Evolutionary conservation across 2,329 filamentous ascomycete species (phyloP).

Genomic region (Aspergillus sp.): DNA sequence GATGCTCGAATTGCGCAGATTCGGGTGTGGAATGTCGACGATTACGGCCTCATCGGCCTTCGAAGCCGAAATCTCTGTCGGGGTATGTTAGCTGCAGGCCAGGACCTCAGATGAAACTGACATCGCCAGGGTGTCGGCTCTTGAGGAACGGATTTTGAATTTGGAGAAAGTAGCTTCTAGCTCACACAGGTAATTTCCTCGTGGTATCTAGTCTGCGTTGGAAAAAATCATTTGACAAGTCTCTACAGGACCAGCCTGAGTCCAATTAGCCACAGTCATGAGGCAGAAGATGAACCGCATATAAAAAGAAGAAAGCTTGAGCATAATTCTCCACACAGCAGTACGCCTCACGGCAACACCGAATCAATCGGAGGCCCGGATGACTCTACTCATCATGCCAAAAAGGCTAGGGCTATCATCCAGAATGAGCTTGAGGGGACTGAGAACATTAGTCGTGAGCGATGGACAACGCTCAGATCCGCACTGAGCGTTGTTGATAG

Average conservation of each 20-base stretch:
- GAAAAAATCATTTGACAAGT: not conserved
- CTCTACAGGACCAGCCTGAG: not conserved
- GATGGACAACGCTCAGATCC: conserved; percentile 19
- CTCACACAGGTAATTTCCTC: not conserved
- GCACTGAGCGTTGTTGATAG: conserved; percentile 22
- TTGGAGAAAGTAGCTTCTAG: not conserved
- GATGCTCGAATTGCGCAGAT: conserved; percentile 27
- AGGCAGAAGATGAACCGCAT: not conserved
- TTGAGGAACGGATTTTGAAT: not conserved
- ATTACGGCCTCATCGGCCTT: conserved; percentile 2
- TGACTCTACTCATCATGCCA: conserved; percentile 24
- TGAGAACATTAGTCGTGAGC: conserved; percentile 17
- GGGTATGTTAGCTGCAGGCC: conserved; percentile 7
- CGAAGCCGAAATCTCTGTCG: not conserved
- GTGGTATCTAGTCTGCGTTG: not conserved
- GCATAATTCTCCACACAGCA: not conserved
- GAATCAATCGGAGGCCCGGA: conserved; percentile 4
- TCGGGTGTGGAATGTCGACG: conserved; percentile 21
- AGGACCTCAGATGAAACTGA: not conserved
- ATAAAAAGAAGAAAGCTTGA: not conserved
- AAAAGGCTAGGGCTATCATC: conserved; percentile 24
- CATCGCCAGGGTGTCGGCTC: not conserved
- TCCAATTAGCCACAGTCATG: not conserved
- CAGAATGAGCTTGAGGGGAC: conserved; percentile 22
- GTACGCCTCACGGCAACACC: not conserved